These are phyloP conservation scores for Rubia peregrina DNA, from an alignment of 305 asterid species.

Conservation along the genomic window DNA sequence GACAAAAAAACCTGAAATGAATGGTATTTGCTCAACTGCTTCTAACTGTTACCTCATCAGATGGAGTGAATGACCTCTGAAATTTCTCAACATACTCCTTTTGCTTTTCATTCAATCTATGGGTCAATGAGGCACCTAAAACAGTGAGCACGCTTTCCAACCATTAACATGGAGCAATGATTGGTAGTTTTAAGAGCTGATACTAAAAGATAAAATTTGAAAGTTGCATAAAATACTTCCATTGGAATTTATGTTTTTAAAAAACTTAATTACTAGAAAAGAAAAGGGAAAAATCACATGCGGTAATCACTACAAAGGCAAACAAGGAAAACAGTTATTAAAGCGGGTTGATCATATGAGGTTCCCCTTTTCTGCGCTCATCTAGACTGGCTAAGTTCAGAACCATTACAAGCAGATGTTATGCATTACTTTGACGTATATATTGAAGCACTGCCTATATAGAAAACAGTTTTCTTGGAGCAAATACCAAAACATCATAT, in stretches of 20 bases:
- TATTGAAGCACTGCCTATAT: not conserved
- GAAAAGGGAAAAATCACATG: not conserved
- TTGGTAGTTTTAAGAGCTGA: not conserved
- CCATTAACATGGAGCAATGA: not conserved
- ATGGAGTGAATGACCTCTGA: conserved; percentile 48
- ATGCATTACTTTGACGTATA: not conserved
- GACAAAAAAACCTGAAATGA: conserved; percentile 3
- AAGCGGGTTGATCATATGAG: not conserved
- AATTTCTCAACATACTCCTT: conserved; percentile 65
- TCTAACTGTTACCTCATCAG: conserved; percentile 48
- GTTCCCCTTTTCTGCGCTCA: not conserved
- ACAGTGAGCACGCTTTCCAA: conserved; percentile 20
- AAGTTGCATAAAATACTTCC: not conserved
- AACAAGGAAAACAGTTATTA: not conserved
- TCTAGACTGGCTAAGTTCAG: not conserved
- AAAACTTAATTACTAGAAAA: not conserved
- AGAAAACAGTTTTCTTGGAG: not conserved
- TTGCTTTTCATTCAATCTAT: conserved; percentile 58
- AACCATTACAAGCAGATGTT: not conserved
- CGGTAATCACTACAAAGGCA: not conserved
- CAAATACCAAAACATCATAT: not conserved
- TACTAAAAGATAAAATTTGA: not conserved
- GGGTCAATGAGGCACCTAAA: conserved; percentile 62
- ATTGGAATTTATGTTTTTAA: not conserved
- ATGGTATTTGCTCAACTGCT: not conserved